Conservation (phyloP, 2,329 filamentous ascomycete species). For the Penicillium paneum region DNA sequence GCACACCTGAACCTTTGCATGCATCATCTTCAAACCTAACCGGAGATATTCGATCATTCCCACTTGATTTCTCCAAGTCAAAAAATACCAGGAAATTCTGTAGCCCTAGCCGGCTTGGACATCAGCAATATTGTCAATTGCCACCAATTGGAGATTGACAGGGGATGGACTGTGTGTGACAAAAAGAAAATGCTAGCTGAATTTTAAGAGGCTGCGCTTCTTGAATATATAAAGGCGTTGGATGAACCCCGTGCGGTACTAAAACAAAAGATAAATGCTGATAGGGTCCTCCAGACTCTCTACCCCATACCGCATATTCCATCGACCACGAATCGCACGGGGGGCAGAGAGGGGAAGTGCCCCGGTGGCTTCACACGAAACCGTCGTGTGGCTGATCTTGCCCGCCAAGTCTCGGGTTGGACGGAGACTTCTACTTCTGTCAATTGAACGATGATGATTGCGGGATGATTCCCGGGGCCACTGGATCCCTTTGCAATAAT, state of each 20-base stretch:
- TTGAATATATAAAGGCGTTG: conserved; percentile 4
- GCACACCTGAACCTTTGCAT: conserved; percentile 4
- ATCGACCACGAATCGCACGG: neutral
- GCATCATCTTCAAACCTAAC: neutral
- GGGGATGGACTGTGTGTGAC: neutral
- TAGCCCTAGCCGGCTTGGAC: neutral
- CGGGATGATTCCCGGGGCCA: conserved; percentile 14
- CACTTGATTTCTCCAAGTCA: neutral
- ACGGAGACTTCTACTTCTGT: conserved; percentile 14
- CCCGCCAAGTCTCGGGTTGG: conserved; percentile 23
- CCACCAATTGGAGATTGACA: neutral
- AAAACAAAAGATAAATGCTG: neutral
- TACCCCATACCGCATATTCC: neutral
- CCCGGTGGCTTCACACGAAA: conserved; percentile 19
- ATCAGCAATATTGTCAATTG: neutral
- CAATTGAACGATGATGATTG: conserved; percentile 12
- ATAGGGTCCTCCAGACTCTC: neutral
- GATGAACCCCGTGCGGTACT: conserved; percentile 1
- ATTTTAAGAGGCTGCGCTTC: conserved; percentile 3
- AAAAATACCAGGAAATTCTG: neutral
- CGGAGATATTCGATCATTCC: neutral
- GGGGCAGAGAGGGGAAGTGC: conserved; percentile 9
- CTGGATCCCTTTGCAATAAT: conserved; percentile 17
- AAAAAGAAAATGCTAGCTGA: conserved; percentile 4
- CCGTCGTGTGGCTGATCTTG: conserved; percentile 22